Evolutionary conservation across 768 basidiomycete genomes (phyloP).

Genomic region (Tylopilus intermedius): DNA sequence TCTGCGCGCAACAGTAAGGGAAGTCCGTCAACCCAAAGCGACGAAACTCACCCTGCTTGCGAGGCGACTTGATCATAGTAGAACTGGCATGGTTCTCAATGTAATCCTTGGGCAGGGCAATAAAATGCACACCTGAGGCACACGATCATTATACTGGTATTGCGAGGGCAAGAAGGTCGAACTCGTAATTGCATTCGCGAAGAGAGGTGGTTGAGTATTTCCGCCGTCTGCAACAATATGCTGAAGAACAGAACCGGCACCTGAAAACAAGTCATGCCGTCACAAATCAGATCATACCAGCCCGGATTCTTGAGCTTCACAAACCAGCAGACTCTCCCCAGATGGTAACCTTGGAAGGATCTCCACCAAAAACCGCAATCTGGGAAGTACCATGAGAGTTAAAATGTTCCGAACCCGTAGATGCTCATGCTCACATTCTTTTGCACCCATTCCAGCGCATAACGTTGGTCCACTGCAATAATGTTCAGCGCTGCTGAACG

Average conservation of each 20-base stretch:
- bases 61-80: background rate
- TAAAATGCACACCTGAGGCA: background rate
- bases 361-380: too few relatives aligned
- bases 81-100: background rate
- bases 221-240: constrained; percentile 35
- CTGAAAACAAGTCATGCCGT: constrained; percentile 12
- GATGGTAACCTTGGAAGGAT: background rate
- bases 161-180: background rate
- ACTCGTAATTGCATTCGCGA: constrained; percentile 11
- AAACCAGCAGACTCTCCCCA: background rate
- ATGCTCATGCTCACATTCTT: too few relatives aligned
- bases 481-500: too few relatives aligned
- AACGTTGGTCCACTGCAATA: too few relatives aligned
- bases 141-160: background rate
- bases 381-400: too few relatives aligned
- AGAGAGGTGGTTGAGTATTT: constrained; percentile 38
- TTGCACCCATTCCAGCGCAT: too few relatives aligned
- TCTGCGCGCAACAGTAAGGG: background rate
- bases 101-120: background rate
- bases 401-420: too few relatives aligned
- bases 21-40: background rate
- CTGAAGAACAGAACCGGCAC: constrained; percentile 41
- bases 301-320: background rate
- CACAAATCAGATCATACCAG: background rate
- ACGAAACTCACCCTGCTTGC: too few relatives aligned